A percentile compares a stretch with the other conserved stretches of the same genome.
These are phyloP conservation scores for Corylus avellana DNA, from an alignment of 306 rosid species.

Conservation along the genomic window DNA sequence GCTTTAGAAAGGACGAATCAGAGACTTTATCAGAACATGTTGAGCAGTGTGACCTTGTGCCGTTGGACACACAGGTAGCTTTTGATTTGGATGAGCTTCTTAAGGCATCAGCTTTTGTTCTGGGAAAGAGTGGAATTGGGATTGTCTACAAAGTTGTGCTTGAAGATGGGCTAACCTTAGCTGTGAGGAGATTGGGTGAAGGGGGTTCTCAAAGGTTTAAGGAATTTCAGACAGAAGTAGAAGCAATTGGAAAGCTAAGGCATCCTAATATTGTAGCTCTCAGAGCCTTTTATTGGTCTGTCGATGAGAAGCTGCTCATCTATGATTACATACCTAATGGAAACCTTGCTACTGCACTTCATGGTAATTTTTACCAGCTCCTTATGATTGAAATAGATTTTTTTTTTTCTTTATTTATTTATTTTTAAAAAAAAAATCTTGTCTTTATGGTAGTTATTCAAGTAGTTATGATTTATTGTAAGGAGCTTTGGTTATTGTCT, in stretches of 20 bases:
- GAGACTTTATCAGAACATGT: constrained; percentile 71
- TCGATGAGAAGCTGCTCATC: constrained; percentile 95
- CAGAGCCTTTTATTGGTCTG: constrained; percentile 97
- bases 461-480: background rate
- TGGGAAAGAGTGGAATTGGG: constrained; percentile 94
- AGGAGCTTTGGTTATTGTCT: constrained; percentile 4
- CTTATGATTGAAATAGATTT: background rate
- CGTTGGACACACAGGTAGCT: constrained; percentile 74
- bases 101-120: constrained; percentile 96
- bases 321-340: constrained; percentile 91
- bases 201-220: constrained; percentile 98
- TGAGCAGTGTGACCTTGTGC: constrained; percentile 87
- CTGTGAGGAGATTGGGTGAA: constrained; percentile 95
- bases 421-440: background rate
- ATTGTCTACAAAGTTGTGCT: constrained; percentile 97
- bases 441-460: background rate
- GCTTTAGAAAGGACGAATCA: constrained; percentile 78
- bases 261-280: constrained; percentile 85
- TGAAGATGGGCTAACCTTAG: constrained; percentile 84
- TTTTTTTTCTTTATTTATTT: too few species aligned
- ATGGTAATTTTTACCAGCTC: constrained; percentile 48
- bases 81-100: constrained; percentile 98
- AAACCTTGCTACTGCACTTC: constrained; percentile 84
- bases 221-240: constrained; percentile 97
- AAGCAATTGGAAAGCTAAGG: constrained; percentile 92